phyloP scores from a whole-genome alignment of 2,329 filamentous ascomycete species.

The Xylaria sp. region DNA sequence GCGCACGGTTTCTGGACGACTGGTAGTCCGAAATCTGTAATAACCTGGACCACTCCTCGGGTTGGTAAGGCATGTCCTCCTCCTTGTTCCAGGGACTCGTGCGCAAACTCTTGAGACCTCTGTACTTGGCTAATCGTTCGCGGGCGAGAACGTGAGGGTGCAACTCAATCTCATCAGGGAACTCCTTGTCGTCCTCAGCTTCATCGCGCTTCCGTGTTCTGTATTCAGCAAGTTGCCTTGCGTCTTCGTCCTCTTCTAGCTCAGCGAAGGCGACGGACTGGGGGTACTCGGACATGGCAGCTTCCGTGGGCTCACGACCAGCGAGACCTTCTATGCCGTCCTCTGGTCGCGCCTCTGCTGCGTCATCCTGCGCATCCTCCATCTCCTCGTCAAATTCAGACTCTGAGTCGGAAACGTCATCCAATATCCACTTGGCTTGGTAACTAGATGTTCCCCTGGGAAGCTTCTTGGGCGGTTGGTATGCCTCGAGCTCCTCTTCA shows the following conservation, averaged over 20 bases:
- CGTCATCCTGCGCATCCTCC: slow-evolving; percentile 38
- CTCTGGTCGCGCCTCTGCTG: slow-evolving; percentile 60
- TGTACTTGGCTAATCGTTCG: slow-evolving; percentile 79
- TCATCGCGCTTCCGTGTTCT: slow-evolving; percentile 72
- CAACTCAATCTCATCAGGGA: slow-evolving; percentile 94
- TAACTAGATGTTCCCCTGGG: slow-evolving; percentile 91
- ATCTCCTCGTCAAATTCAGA: slow-evolving; percentile 61
- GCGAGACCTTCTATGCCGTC: slow-evolving; percentile 73
- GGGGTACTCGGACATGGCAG: slow-evolving; percentile 79
- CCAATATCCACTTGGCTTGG: slow-evolving; percentile 88
- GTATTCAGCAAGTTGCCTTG: slow-evolving; percentile 74
- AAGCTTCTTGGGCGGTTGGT: slow-evolving; percentile 63
- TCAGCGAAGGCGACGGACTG: slow-evolving; percentile 88
- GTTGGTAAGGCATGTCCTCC: slow-evolving; percentile 81
- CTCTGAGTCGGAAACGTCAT: slow-evolving; percentile 75
- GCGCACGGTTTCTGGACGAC: slow-evolving; percentile 67
- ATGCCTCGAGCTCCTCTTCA: slow-evolving; percentile 66
- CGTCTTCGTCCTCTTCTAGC: slow-evolving; percentile 74
- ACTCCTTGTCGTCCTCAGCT: slow-evolving; percentile 85
- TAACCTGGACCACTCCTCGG: slow-evolving; percentile 81
- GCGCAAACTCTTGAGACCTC: slow-evolving; percentile 85
- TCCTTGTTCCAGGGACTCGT: slow-evolving; percentile 84
- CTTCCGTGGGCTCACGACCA: slow-evolving; percentile 66
- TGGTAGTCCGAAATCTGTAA: slow-evolving; percentile 88
- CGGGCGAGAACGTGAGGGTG: slow-evolving; percentile 80